Base-by-base conservation (phyloP, 768 basidiomycete genomes). In the Serpula lacrymans region DNA sequence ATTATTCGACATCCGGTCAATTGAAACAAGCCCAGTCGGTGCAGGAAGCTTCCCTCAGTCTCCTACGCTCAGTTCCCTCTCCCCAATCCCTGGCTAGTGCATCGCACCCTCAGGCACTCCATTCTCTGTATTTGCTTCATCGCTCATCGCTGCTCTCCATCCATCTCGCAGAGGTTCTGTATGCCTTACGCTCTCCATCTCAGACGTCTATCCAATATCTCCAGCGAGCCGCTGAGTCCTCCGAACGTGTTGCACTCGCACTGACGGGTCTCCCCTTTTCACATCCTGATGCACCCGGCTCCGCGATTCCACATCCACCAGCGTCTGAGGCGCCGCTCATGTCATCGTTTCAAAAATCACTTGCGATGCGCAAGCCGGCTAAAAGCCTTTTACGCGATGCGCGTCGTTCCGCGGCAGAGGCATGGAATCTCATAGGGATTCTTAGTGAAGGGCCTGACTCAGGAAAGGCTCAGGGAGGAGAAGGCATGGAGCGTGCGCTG, bases 341-440 rank as follows among this genome's bases (percentile, higher is more conserved):
- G 16, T 46, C 69, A 2, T 55, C 50, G 16, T 84, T 75, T 57
- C 45, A 55, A 2, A 64, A 69, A 40, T 80, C 78, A 5, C 60
- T 50, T 33, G 64, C 68, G 29, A 74, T 86, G 69, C 68, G 61
- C 40, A 71, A 67, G 39, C 74, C 77, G 6, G 83, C 87, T 20
- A 59, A 53, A 31, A 67, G 67, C 37, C 62, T 88, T 12, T 69
- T 88, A 39, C 77, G 81, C 21, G 84, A 88, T 54, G 74, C 87
- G 13, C 74, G 82, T 12, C 68, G 83, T 32, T 78, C 82, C 20
- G 80, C 84, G 12, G 80, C 82, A 1, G 82, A 87, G 58, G 77
- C 84, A 5, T 88, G 84, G 84, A 82, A 78, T 53, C 63, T 88
- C 45, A 67, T 81, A 57, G 87, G 87, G 10, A 63, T 86, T 28